A percentile compares a stretch with the other conserved stretches of the same genome.
These are phyloP conservation scores for Penicillium verhagenii DNA, from an alignment of 495 filamentous ascomycete species.

Conservation along the genomic window DNA sequence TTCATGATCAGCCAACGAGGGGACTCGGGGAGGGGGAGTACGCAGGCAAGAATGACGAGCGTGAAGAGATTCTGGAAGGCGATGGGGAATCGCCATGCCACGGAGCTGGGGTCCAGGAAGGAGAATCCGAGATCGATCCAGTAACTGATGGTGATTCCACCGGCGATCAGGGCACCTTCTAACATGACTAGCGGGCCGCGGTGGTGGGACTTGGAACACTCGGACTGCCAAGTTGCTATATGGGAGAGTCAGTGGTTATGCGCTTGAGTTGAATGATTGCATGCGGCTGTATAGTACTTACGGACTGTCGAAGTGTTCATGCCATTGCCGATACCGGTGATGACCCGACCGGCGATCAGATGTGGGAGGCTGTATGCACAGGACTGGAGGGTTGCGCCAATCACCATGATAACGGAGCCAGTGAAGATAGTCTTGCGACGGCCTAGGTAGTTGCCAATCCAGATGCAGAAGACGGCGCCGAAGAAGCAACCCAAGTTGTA, in stretches of 20 bases:
- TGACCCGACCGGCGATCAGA: conserved; percentile 59
- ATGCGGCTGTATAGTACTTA: conserved; percentile 10
- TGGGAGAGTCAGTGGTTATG: background rate
- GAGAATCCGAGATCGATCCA: conserved; percentile 51
- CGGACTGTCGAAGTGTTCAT: conserved; percentile 50
- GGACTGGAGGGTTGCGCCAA: conserved; percentile 68
- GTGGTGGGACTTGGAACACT: conserved; percentile 35
- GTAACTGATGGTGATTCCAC: conserved; percentile 47
- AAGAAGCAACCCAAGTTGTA: conserved; percentile 74
- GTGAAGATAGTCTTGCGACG: conserved; percentile 68
- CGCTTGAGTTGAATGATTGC: background rate
- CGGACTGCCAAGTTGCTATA: conserved; percentile 38
- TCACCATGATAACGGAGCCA: conserved; percentile 66
- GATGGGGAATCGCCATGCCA: conserved; percentile 38
- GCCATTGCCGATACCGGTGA: conserved; percentile 68
- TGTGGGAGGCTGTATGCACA: conserved; percentile 58
- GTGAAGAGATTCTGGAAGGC: conserved; percentile 40
- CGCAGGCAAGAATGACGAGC: conserved; percentile 29
- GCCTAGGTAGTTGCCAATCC: conserved; percentile 68
- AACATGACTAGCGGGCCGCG: conserved; percentile 31
- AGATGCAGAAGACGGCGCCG: conserved; percentile 65
- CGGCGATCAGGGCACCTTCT: conserved; percentile 34
- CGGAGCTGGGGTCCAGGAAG: conserved; percentile 29
- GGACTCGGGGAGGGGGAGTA: conserved; percentile 38
- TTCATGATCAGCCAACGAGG: conserved; percentile 47